Evolutionary conservation across 306 rosid species (phyloP).

Genomic region (Gleditsia sinensis): DNA sequence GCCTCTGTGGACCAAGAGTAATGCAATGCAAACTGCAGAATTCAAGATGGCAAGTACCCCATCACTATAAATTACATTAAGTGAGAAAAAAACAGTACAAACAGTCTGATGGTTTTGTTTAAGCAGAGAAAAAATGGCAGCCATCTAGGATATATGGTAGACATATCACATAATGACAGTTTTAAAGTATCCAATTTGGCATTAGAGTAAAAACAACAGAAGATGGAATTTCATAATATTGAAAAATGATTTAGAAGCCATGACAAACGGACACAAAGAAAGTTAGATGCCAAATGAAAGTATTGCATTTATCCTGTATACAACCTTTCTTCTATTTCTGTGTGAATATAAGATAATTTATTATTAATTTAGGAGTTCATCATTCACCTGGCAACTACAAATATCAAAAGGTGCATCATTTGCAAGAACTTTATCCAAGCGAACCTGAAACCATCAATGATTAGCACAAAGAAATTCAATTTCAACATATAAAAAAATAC

Average conservation of each 20-base stretch:
- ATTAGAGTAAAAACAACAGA: neutral
- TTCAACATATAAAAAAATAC: slow-evolving; percentile 24
- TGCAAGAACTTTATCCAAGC: slow-evolving; percentile 74
- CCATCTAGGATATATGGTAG: neutral
- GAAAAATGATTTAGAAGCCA: no score
- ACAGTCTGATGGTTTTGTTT: neutral
- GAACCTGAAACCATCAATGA: slow-evolving; percentile 55
- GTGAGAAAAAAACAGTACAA: neutral
- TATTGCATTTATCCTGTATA: neutral
- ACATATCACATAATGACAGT: neutral
- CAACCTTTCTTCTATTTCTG: neutral
- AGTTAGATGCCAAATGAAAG: neutral
- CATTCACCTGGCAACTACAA: slow-evolving; percentile 86
- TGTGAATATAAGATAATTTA: slow-evolving; percentile 7
- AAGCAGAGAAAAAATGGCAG: neutral
- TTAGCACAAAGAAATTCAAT: slow-evolving; percentile 13
- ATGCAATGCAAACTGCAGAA: slow-evolving; percentile 52
- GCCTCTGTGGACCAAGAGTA: slow-evolving; percentile 91
- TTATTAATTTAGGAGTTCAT: slow-evolving; percentile 14
- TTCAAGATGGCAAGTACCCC: slow-evolving; percentile 27
- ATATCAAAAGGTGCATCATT: slow-evolving; percentile 88
- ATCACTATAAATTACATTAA: neutral
- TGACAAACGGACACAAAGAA: neutral
- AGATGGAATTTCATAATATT: slow-evolving; percentile 1
- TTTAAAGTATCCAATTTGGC: slow-evolving; percentile 5